Evolutionary conservation across 306 rosid species (phyloP).

Genomic region (Castanea crenata): DNA sequence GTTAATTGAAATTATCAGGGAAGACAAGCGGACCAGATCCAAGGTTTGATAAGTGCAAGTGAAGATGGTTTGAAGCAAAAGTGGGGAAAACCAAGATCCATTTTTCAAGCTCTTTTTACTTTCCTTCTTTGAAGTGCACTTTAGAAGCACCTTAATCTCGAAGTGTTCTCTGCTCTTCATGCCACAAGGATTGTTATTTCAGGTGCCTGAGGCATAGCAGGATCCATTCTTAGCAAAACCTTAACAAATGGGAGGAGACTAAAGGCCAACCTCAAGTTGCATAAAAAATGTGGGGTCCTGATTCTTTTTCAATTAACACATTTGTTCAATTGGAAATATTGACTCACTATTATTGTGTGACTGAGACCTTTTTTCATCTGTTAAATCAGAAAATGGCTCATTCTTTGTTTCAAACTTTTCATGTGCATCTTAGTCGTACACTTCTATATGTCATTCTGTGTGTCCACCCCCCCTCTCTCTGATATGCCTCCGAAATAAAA

Average conservation of each 20-base stretch:
- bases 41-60: constrained; percentile 40
- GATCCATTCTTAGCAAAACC: not conserved
- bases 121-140: constrained; percentile 64
- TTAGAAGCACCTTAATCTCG: constrained; percentile 21
- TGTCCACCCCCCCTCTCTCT: not conserved
- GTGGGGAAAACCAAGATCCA: constrained; percentile 62
- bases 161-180: not conserved
- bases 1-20: constrained; percentile 39
- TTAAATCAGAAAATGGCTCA: not conserved
- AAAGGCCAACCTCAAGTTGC: constrained; percentile 27
- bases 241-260: constrained; percentile 8
- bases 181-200: constrained; percentile 16
- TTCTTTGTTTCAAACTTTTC: not conserved
- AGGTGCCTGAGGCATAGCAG: not conserved
- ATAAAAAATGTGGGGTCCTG: constrained; percentile 16
- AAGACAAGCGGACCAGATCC: constrained; percentile 44
- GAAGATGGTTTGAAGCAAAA: constrained; percentile 37
- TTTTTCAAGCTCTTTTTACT: constrained; percentile 82
- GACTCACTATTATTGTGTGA: constrained; percentile 24
- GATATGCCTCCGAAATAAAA: too few relatives aligned
- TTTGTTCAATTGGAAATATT: constrained; percentile 18
- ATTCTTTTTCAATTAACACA: constrained; percentile 14
- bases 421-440: not conserved
- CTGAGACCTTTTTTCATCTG: constrained; percentile 4
- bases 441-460: too few relatives aligned